These are phyloP conservation scores for Hypoxylon intermedium DNA, from an alignment of 495 filamentous ascomycete genomes.

Conservation along the genomic window DNA sequence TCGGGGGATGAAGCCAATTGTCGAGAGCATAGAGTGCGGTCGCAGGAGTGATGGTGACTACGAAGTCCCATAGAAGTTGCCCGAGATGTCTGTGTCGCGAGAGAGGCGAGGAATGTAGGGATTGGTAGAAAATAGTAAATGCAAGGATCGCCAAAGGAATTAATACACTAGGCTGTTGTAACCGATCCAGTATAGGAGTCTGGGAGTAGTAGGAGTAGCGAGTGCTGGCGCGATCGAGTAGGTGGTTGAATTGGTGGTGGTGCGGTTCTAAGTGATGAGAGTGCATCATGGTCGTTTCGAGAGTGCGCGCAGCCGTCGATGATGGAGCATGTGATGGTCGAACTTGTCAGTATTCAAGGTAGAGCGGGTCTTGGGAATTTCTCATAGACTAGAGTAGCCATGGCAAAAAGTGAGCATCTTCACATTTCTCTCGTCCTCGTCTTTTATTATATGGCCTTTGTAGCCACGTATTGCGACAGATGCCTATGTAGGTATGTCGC, in stretches of 20 bases:
- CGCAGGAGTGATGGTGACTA: conserved; percentile 68
- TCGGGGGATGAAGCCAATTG: conserved; percentile 48
- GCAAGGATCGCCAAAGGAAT: conserved; percentile 49
- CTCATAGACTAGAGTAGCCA: conserved; percentile 17
- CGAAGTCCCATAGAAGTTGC: conserved; percentile 66
- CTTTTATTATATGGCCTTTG: background rate
- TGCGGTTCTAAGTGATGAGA: conserved; percentile 35
- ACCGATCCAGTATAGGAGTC: conserved; percentile 38
- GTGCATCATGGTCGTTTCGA: conserved; percentile 37
- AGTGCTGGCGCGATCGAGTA: conserved; percentile 27
- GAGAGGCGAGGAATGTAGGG: conserved; percentile 40
- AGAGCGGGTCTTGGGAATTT: conserved; percentile 9
- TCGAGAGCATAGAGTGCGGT: conserved; percentile 67
- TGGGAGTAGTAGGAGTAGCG: conserved; percentile 30
- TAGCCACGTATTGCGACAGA: conserved; percentile 17
- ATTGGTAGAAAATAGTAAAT: conserved; percentile 53
- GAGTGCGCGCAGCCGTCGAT: background rate
- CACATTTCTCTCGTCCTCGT: conserved; percentile 6
- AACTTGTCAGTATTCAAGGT: too few relatives aligned
- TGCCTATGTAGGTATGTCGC: background rate
- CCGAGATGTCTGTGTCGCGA: conserved; percentile 44
- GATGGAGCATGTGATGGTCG: conserved; percentile 33
- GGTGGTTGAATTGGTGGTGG: conserved; percentile 36
- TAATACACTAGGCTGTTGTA: conserved; percentile 45
- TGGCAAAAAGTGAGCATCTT: conserved; percentile 16